Base-by-base conservation (phyloP, 768 basidiomycete species). In the Panellus pusillus region DNA sequence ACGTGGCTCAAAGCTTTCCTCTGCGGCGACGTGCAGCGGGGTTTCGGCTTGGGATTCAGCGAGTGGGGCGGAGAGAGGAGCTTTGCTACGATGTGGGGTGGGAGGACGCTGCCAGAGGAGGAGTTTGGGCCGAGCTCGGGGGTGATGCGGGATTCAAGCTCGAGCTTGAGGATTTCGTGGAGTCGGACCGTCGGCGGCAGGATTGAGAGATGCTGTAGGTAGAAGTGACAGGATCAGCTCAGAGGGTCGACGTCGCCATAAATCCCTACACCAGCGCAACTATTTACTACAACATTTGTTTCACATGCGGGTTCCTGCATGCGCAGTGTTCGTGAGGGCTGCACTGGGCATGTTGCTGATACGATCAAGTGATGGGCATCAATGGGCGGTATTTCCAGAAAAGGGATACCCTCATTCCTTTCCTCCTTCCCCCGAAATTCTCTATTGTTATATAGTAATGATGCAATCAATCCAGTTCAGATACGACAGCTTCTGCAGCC, bases 391-490 rank as follows among this genome's bases (percentile, higher is more conserved):
- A n/a, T n/a, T n/a, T n/a, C n/a, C n/a, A n/a, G n/a, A n/a, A n/a
- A n/a, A n/a, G n/a, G n/a, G n/a, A n/a, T n/a, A n/a, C n/a, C n/a
- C n/a, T n/a, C 24, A 24, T 53, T 53, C 51, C 51, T 36, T 50
- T 50, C 32, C 11, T n/a, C 15, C 39, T 4, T 39, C 39, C 18
- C 20, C 14, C 24, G 20, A 48, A 49, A 50, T 46, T 52, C 27
- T 46, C n/a, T 52, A 47, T 52, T 54, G n/a, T 55, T 47, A 50
- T 50, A 54, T 48, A 48, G 50, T 55, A 48, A 44, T 50, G 48
- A 61, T 61, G 59, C 47, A 61, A 46, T 47, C 65, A n/a, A n/a
- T n/a, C n/a, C 54, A 68, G 64, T 45, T 70, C 61, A 17, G 56
- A 57, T 49, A 57, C 56, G 51, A 52, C 47, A 14, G 47, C 59